These are phyloP conservation scores for Hygrophorus russula DNA, from an alignment of 768 basidiomycete genomes.

Conservation along the genomic window DNA sequence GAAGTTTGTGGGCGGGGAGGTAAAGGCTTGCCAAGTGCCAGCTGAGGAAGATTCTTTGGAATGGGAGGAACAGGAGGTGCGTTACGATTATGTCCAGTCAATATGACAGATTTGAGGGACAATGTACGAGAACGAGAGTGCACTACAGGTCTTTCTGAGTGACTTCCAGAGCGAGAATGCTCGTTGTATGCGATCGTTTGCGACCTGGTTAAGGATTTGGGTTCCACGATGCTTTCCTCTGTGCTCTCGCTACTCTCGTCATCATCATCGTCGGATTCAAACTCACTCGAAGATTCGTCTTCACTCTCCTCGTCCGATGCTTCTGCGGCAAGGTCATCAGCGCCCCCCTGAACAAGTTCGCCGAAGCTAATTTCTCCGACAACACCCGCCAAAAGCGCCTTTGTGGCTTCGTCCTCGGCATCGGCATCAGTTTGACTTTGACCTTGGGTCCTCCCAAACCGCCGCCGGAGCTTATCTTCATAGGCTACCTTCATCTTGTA, in stretches of 20 bases:
- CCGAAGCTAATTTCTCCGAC: constrained; percentile 76
- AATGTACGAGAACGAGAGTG: constrained; percentile 20
- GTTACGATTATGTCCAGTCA: constrained; percentile 20
- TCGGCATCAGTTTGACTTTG: constrained; percentile 41
- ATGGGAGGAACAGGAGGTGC: constrained; percentile 28
- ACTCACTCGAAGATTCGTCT: constrained; percentile 31
- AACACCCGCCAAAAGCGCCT: constrained; percentile 69
- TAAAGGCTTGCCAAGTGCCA: constrained; percentile 28
- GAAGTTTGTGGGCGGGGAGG: constrained; percentile 23
- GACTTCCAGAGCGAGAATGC: not conserved
- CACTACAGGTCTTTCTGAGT: not conserved
- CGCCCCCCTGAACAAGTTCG: constrained; percentile 68
- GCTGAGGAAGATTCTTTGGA: constrained; percentile 18
- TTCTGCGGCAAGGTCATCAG: constrained; percentile 71
- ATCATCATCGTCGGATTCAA: constrained; percentile 21
- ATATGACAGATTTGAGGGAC: constrained; percentile 27
- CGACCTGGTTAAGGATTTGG: constrained; percentile 4
- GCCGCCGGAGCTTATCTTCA: constrained; percentile 81
- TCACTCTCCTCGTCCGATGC: constrained; percentile 44
- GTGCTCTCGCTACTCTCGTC: constrained; percentile 18
- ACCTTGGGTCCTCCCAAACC: constrained; percentile 57
- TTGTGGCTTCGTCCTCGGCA: constrained; percentile 76
- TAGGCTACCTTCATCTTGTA: constrained; percentile 89
- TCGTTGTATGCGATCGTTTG: not conserved
- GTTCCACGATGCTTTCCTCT: constrained; percentile 16